Conservation (phyloP, 345 rosid species). For the Arabis alpina region DNA sequence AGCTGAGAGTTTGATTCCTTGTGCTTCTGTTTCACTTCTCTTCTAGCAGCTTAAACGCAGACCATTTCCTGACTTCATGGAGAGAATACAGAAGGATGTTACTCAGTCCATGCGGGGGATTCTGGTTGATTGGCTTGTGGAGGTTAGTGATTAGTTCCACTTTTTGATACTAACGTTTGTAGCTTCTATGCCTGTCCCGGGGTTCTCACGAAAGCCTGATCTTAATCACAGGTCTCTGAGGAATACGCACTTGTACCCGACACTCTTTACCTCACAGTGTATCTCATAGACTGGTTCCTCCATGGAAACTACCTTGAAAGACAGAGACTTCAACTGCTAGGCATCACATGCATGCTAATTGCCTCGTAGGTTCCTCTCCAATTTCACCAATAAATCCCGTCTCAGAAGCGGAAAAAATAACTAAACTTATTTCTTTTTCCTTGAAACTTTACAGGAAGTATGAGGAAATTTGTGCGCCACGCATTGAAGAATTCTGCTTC, state of each 20-base stretch:
- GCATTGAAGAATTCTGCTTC: slow-evolving; percentile 93
- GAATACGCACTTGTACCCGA: slow-evolving; percentile 92
- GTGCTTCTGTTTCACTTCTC: slow-evolving; percentile 23
- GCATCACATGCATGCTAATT: slow-evolving; percentile 93
- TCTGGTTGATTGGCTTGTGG: slow-evolving; percentile 97
- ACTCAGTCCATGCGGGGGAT: slow-evolving; percentile 89
- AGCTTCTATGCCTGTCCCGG: slow-evolving; percentile 1
- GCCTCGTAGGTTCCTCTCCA: slow-evolving; percentile 74
- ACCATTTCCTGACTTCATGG: slow-evolving; percentile 70
- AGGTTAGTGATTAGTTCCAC: slow-evolving; percentile 52
- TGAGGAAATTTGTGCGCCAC: slow-evolving; percentile 89
- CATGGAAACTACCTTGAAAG: slow-evolving; percentile 71
- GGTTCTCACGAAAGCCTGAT: slow-evolving; percentile 27
- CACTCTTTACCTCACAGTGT: slow-evolving; percentile 82
- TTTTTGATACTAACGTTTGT: slow-evolving; percentile 21
- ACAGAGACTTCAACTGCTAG: slow-evolving; percentile 85
- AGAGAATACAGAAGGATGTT: slow-evolving; percentile 72
- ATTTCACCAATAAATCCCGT: slow-evolving; percentile 3
- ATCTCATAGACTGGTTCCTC: slow-evolving; percentile 86
- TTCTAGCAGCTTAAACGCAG: slow-evolving; percentile 69
- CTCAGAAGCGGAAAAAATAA: background rate
- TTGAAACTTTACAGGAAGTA: slow-evolving; percentile 65
- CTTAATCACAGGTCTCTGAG: slow-evolving; percentile 78
- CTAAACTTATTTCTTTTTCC: slow-evolving; percentile 17
- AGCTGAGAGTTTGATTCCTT: slow-evolving; percentile 11